phyloP scores from a whole-genome alignment of 768 basidiomycete species.

The Plicaturopsis crispa region DNA sequence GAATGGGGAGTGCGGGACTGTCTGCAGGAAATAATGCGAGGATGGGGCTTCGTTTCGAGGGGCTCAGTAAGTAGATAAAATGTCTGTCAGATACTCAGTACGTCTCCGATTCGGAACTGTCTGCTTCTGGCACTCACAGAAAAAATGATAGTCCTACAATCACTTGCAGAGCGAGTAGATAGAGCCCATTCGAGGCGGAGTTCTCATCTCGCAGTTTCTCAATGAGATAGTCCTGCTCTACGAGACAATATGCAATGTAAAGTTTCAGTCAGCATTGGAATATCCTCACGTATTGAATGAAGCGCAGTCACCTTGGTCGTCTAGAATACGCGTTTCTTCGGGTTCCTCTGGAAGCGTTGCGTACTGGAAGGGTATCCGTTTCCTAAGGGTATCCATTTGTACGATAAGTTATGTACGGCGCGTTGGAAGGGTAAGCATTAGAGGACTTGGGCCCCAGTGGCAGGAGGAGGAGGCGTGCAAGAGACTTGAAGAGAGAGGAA shows the following conservation, averaged over 20 bases:
- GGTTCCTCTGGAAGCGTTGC: slow-evolving; percentile 21
- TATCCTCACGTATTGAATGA: too few species aligned
- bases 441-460: too few species aligned
- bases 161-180: slow-evolving; percentile 29
- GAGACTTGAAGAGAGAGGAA: too few species aligned
- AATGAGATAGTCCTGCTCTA: slow-evolving; percentile 60
- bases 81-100: slow-evolving; percentile 38
- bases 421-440: too few species aligned
- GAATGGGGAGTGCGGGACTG: slow-evolving; percentile 6
- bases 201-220: slow-evolving; percentile 38
- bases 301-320: slow-evolving; percentile 42
- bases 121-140: slow-evolving; percentile 30
- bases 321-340: slow-evolving; percentile 28
- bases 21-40: slow-evolving; percentile 28
- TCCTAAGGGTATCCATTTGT: slow-evolving; percentile 39
- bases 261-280: neutral
- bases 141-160: slow-evolving; percentile 36
- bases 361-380: slow-evolving; percentile 37
- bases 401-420: too few species aligned
- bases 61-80: slow-evolving; percentile 35
- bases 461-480: too few species aligned
- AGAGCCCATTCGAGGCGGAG: slow-evolving; percentile 31
- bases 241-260: neutral
- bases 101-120: slow-evolving; percentile 1
- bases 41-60: slow-evolving; percentile 38